Base-by-base conservation (phyloP, 2,329 filamentous ascomycete genomes). In the Pseudogymnoascus sp. region DNA sequence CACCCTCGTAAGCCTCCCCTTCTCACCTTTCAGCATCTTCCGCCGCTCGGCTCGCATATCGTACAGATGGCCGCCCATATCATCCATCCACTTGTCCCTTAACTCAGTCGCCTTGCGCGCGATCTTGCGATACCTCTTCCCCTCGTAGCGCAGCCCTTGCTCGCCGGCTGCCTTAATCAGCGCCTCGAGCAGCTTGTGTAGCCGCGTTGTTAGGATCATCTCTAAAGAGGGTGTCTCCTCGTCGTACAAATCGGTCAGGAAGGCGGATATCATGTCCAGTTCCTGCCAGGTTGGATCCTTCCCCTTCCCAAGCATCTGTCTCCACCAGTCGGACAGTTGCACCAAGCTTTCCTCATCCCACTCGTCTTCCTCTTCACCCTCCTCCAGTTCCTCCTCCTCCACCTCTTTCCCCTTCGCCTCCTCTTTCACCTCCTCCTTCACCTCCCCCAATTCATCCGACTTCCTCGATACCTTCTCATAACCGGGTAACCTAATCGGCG, bases 111-210 rank as follows among this genome's bases (percentile, higher is more conserved):
- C 66, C 33, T 63, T 63, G 25, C 38, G 61, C 37, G 49, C 65
- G 16, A 43, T 37, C 52, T 41, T n/a, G 38, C 35, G 33, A 38
- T 25, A 43, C 37, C n/a, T 4, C 49, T 37, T 40, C 23, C 60
- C 62, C 21, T 37, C 18, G 14, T 28, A 55, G 14, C 59, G 33
- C 23, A 58, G 23, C 18, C 41, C 41, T 1, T 49, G 25, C n/a
- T 64, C 59, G 12, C 35, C 35, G 18, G 38, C 60, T 21, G 33
- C 23, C n/a, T 60, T 41, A 9, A 60, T 12, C 16, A 70, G 33
- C 8, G 66, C 67, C 31, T 67, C 66, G 1, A 70, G 33, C 14
- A 69, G 63, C 33, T 68, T 67, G 31, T 67, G 65, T 4, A 68
- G 23, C 14, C 63, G 66, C 7, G 65, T 62, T 6, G 61, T 16